Evolutionary conservation across 2,329 filamentous ascomycete species (phyloP), one percentile per base, ranked within the genome.

Genomic region (Periconia sp.): DNA sequence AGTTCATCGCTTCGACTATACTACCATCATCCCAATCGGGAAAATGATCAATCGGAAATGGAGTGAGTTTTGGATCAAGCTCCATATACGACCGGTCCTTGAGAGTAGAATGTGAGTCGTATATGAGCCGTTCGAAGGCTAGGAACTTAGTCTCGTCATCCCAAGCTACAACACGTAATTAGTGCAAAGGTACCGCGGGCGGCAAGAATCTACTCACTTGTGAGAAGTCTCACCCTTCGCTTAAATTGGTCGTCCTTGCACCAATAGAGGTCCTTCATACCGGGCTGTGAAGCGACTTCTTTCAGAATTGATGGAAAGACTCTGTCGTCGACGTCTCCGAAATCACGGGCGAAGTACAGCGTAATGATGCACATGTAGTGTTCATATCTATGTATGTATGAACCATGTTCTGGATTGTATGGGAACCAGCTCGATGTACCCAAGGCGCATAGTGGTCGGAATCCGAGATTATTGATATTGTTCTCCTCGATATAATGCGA

Each of bases 161-260:
- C 35, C 35, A 37, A 10, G 15, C 35, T 37, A 13, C 6, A 28
- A 25, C 11, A n/a, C n/a, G n/a, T n/a, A 6, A 37, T 37, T 3
- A 19, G 35, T 13, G n/a, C n/a, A 17, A 4, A 5, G 10, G 24
- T 4, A 9, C 13, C 9, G 2, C 9, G 15, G 5, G 21, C 8
- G 7, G 2, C 10, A 23, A 5, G 11, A 12, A 12, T 8, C 7
- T 8, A 13, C 35, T 19, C n/a, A 37, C 35, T 25, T 21, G 35
- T 18, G 11, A 37, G 13, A 8, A 37, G 15, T n/a, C 16, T 16
- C 15, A 29, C n/a, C 10, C 4, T 37, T 21, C 16, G 23, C 13
- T 16, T 4, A 29, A 28, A 16, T 16, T 28, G 11, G 2, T 37
- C 11, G 4, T 37, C 23, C 12, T 13, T 37, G 22, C 24, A 37